Conservation (phyloP, 805 yeast genomes). For the Yarrowia sp. region DNA sequence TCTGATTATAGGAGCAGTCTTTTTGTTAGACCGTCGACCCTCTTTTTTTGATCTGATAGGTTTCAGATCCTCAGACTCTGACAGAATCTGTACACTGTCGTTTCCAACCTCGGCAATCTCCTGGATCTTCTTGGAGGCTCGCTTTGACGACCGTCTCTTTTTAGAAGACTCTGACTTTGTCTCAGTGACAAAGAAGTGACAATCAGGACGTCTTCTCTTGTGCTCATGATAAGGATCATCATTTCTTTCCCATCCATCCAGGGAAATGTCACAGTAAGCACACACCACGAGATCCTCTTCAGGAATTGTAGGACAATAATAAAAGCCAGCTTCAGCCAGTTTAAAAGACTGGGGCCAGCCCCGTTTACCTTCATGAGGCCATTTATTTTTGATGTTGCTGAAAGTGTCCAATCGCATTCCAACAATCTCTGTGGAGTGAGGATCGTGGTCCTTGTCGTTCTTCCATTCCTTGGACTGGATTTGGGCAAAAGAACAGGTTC, state of each 20-base stretch:
- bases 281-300: conserved; percentile 65
- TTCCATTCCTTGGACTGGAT: conserved; percentile 44
- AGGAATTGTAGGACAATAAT: conserved; percentile 58
- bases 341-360: conserved; percentile 55
- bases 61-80: conserved; percentile 7
- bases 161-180: background rate
- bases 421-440: conserved; percentile 44
- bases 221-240: conserved; percentile 74
- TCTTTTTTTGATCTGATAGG: conserved; percentile 28
- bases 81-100: background rate
- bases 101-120: background rate
- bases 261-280: conserved; percentile 65
- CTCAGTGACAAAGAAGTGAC: conserved; percentile 52
- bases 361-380: conserved; percentile 57
- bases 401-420: conserved; percentile 45
- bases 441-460: conserved; percentile 44
- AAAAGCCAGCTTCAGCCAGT: conserved; percentile 71
- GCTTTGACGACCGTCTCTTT: conserved; percentile 18
- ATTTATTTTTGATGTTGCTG: conserved; percentile 44
- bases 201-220: conserved; percentile 52
- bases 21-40: background rate
- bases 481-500: conserved; percentile 52
- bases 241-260: conserved; percentile 73
- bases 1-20: background rate
- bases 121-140: conserved; percentile 1